Base-by-base conservation (phyloP, 2,329 filamentous ascomycete species). In the Exophiala sp. region DNA sequence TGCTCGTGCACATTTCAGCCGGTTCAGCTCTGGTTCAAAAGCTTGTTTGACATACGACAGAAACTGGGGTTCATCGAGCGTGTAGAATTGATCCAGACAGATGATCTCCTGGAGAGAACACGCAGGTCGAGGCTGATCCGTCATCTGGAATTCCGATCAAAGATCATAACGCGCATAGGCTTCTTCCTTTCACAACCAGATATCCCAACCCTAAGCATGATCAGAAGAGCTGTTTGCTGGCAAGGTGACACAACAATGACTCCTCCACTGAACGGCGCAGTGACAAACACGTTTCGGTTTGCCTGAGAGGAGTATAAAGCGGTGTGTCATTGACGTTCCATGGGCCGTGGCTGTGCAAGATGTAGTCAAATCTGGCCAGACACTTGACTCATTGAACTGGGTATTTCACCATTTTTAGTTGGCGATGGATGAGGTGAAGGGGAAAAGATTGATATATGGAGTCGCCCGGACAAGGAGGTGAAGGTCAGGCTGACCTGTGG, bases 21-120 rank as follows among this genome's bases (percentile, higher is more conserved):
- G 61, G 10, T 59, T 43, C 9, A 67, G 58, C 52, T 68, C 65
- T 9, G 58, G 47, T 34, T 50, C 29, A 40, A 66, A 67, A 5
- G 57, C 58, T 16, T 48, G 43, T n/a, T 47, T 48, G 18, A 67
- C 49, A 21, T 67, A 56, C 29, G 22, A 41, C 8, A 66, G 55
- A 6, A 65, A 38, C 8, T 59, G 47, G 11, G 54, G 23, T 16
- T 64, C 63, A 18, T 56, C 56, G 19, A 57, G 27, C n/a, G 21
- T 24, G 29, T 50, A 60, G 53, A 61, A 61, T 24, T 55, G 22
- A 11, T 48, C 52, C n/a, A 43, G 38, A 30, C 50, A 18, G 21
- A 61, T 53, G 21, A 58, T 61, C 38, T 55, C 49, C 41, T 56
- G 54, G 2, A 59, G 47, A 29, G 46, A 43, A 38, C 46, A 52